These are phyloP conservation scores for Tulasnella sp. DNA, from an alignment of 768 basidiomycete genomes.

Conservation along the genomic window DNA sequence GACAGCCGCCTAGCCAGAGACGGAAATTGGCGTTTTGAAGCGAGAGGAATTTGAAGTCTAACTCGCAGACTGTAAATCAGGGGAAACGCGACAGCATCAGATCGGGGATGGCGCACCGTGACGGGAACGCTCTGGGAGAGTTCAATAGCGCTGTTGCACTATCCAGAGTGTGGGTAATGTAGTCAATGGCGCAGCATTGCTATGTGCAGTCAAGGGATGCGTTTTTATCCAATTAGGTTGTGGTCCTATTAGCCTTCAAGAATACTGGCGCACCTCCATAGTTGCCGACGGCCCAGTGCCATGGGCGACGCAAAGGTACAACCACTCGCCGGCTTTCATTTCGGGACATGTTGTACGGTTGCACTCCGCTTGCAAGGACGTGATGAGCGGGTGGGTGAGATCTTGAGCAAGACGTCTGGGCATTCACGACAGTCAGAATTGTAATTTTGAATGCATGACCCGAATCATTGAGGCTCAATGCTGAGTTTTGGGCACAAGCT, in stretches of 20 bases:
- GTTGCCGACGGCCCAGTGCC: conserved; percentile 61
- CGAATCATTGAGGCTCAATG: background rate
- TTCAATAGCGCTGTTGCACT: conserved; percentile 88
- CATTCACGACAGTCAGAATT: background rate
- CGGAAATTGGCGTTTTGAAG: conserved; percentile 81
- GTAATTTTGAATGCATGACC: background rate
- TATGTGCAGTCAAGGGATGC: conserved; percentile 27
- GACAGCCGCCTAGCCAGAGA: conserved; percentile 86
- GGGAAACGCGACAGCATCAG: conserved; percentile 17
- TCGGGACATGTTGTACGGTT: conserved; percentile 80
- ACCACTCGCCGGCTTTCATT: conserved; percentile 99
- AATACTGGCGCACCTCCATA: conserved; percentile 56
- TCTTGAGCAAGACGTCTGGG: conserved; percentile 79
- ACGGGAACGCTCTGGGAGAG: conserved; percentile 86
- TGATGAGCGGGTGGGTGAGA: conserved; percentile 76
- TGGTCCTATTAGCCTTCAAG: background rate
- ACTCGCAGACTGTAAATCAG: conserved; percentile 10
- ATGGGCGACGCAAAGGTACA: conserved; percentile 92
- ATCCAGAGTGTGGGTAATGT: conserved; percentile 87
- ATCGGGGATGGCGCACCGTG: conserved; percentile 47
- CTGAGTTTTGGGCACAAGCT: too few relatives aligned
- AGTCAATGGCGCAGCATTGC: conserved; percentile 98
- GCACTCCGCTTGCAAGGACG: conserved; percentile 79
- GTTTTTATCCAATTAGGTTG: background rate
- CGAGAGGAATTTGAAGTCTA: conserved; percentile 71